Percentiles rank a stretch among this genome's conserved stretches.
These are phyloP conservation scores for Calendula officinalis DNA, from an alignment of 129 eudicot species.

Conservation along the genomic window DNA sequence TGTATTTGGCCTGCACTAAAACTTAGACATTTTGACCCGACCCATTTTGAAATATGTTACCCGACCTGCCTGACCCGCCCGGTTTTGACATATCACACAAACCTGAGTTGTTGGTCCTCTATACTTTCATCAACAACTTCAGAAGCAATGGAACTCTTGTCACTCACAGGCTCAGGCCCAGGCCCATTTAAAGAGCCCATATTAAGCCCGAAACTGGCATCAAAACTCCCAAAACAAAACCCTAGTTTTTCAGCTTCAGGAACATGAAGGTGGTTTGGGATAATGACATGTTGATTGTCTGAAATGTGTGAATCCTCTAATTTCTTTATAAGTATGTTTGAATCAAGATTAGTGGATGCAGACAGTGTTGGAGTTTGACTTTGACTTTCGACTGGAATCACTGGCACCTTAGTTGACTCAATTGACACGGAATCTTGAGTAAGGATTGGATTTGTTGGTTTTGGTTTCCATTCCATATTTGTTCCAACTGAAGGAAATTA, in stretches of 20 bases:
- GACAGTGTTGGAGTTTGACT: constrained; percentile 23
- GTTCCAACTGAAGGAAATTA: constrained; percentile 46
- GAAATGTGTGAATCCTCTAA: constrained; percentile 41
- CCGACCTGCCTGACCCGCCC: background rate
- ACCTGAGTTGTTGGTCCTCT: constrained; percentile 54
- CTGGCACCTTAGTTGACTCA: constrained; percentile 34
- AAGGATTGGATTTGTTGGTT: constrained; percentile 41
- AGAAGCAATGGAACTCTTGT: constrained; percentile 18
- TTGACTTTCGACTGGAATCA: constrained; percentile 30
- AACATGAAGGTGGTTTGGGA: constrained; percentile 85
- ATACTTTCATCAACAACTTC: constrained; percentile 40
- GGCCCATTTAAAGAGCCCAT: constrained; percentile 32
- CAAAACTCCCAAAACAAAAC: constrained; percentile 91
- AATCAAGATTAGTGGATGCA: constrained; percentile 29
- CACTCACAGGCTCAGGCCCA: constrained; percentile 34
- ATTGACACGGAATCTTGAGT: constrained; percentile 37
- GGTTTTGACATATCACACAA: background rate
- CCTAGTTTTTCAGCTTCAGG: constrained; percentile 80
- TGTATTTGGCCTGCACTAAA: background rate
- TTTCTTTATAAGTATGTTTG: constrained; percentile 24
- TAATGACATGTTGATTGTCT: constrained; percentile 66
- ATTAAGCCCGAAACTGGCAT: constrained; percentile 54
- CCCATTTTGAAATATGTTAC: background rate
- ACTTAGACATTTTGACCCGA: background rate
- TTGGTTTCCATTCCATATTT: constrained; percentile 86